phyloP scores from a whole-genome alignment of 2,329 filamentous ascomycete genomes.

The Orbilia oligospora region DNA sequence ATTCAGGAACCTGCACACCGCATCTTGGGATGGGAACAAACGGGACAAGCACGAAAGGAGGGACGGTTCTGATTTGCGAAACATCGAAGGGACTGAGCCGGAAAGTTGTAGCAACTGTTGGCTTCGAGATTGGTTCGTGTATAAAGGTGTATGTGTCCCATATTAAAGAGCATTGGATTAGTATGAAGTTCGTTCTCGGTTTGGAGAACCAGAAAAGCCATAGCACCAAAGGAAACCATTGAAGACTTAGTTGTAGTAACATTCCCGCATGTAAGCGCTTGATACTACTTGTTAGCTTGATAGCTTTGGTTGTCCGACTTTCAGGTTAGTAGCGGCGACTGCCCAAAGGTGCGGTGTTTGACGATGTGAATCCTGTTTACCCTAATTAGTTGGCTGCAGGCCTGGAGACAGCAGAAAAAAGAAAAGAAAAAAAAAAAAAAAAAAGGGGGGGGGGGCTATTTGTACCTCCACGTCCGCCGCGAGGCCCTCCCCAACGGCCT shows the following conservation, averaged over 20 bases:
- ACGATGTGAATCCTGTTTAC: slow-evolving; percentile 63
- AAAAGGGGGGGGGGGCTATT: no score
- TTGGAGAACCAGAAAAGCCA: slow-evolving; percentile 27
- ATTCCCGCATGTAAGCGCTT: slow-evolving; percentile 43
- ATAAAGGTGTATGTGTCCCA: slow-evolving; percentile 46
- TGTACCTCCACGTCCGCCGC: slow-evolving; percentile 73
- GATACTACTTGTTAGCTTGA: slow-evolving; percentile 36
- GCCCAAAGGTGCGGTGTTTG: slow-evolving; percentile 64
- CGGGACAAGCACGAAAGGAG: slow-evolving; percentile 49
- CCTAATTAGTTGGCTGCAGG: not conserved
- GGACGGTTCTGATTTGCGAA: slow-evolving; percentile 16
- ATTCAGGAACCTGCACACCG: slow-evolving; percentile 33
- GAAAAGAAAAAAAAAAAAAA: no score
- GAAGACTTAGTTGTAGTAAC: slow-evolving; percentile 29
- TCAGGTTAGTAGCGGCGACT: slow-evolving; percentile 64
- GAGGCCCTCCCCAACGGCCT: slow-evolving; percentile 77
- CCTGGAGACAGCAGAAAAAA: not conserved
- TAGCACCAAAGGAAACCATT: slow-evolving; percentile 24
- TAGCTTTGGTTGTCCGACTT: slow-evolving; percentile 49
- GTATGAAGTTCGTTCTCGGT: slow-evolving; percentile 53
- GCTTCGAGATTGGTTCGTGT: slow-evolving; percentile 1
- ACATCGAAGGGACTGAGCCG: not conserved
- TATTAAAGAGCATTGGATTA: slow-evolving; percentile 22
- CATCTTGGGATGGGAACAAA: slow-evolving; percentile 46
- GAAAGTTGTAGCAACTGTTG: not conserved